These are phyloP conservation scores for Plasmodium billcollinsi DNA, from an alignment of 169 alveolate genomes.

Conservation along the genomic window DNA sequence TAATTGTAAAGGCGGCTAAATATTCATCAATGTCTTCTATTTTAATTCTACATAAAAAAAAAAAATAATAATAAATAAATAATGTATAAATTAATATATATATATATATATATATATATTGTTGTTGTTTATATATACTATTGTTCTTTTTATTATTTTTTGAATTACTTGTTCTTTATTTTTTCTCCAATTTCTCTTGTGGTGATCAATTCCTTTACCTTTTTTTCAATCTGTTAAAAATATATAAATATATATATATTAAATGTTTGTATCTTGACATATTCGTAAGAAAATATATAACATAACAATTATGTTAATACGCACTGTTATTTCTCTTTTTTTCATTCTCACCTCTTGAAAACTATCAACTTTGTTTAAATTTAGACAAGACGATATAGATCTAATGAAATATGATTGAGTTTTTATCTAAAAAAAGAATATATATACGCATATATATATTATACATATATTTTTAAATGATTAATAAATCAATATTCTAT, in stretches of 20 bases:
- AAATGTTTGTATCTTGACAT: not conserved
- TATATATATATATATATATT: not conserved
- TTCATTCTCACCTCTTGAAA: slow-evolving; percentile 56
- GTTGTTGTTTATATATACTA: not conserved
- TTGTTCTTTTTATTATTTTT: not conserved
- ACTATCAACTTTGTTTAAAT: slow-evolving; percentile 54
- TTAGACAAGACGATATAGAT: slow-evolving; percentile 65
- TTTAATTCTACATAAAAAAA: slow-evolving; percentile 11
- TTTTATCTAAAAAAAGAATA: slow-evolving; percentile 31
- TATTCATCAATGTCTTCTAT: slow-evolving; percentile 69
- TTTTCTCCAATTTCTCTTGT: slow-evolving; percentile 45
- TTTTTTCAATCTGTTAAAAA: slow-evolving; percentile 47
- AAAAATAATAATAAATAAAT: not conserved
- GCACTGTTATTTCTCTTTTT: not conserved
- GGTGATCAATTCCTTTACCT: slow-evolving; percentile 39
- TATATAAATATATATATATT: not conserved
- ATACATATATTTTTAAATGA: too few species aligned
- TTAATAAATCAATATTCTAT: not conserved
- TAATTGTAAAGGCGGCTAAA: slow-evolving; percentile 71
- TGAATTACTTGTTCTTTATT: slow-evolving; percentile 57
- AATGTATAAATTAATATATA: not conserved
- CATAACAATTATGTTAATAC: not conserved
- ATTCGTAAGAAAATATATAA: not conserved
- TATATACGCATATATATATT: not conserved
- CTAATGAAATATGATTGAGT: slow-evolving; percentile 59